Base-by-base conservation (phyloP, 1,284 basidiomycete species). In the Vanrija humicola region DNA sequence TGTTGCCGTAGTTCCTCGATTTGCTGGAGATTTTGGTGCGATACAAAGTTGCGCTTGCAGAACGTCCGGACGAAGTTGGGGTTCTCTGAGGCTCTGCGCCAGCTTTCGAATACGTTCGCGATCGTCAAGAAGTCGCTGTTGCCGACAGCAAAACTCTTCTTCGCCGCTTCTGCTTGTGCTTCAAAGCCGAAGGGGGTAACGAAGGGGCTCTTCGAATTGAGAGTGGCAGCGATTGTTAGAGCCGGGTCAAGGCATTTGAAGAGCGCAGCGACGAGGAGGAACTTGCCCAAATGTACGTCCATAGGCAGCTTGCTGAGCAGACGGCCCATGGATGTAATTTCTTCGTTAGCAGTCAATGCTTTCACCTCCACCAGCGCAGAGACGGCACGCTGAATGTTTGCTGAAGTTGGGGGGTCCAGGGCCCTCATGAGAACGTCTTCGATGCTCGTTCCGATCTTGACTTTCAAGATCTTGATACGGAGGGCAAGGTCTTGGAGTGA, bases 1-100 rank as follows among this genome's bases (percentile, higher is more conserved):
- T 98, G 95, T 68, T 96, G 92, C 6, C 95, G 86, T 28, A 98
- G 81, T 70, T 98, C 96, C 72, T 98, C 96, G 47, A 98, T 96
- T 73, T 97, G 92, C 73, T 92, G 86, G 54, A 99, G 77, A 67
- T 92, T 97, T 85, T 94, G 88, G 64, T 91, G 85, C 63, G 91
- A 95, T 38, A 98, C 79, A 70, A 86, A 96, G 74, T 89, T 90
- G 50, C 81, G 80, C 63, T 85, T 82, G 77, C 94, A 96, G 70
- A 93, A 95, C 49, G 86, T 85, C 47, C 84, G 79, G 34, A 85
- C 83, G 63, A 80, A 80, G 50, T 75, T 77, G 15, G 68, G 67
- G 58, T 89, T 90, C 9, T 81, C 80, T 19, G 83, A 87, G n/a
- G 87, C 87, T 55, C 83, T 81, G 18, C 92, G 82, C 93, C 95